These are phyloP conservation scores for Lophiotrema nucula DNA, from an alignment of 495 filamentous ascomycete genomes.

Conservation along the genomic window DNA sequence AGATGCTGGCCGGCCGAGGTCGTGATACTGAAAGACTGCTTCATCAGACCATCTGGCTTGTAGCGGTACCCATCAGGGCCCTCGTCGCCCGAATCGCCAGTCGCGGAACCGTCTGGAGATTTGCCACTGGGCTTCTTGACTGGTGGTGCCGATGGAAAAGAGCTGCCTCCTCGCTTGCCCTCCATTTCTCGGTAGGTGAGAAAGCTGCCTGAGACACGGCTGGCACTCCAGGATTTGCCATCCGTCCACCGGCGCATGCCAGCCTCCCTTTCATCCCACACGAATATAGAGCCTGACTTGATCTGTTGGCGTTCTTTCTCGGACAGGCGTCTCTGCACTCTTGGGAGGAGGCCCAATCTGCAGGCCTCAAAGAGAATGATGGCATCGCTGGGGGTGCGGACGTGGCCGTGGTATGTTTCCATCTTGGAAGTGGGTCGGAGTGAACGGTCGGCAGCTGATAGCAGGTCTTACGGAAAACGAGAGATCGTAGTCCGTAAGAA, in stretches of 20 bases:
- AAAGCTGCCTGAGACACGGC: constrained; percentile 95
- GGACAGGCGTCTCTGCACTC: constrained; percentile 88
- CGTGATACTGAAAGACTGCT: constrained; percentile 99
- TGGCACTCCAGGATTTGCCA: constrained; percentile 98
- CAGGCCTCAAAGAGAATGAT: constrained; percentile 98
- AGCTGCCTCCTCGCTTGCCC: constrained; percentile 76
- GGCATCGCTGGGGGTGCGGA: constrained; percentile 88
- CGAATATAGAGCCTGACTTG: constrained; percentile 92
- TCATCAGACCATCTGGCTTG: constrained; percentile 96
- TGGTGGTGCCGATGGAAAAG: constrained; percentile 44
- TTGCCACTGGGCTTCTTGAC: constrained; percentile 65
- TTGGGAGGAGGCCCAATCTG: constrained; percentile 80
- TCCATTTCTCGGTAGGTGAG: constrained; percentile 98
- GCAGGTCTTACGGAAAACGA: no score
- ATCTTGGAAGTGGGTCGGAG: constrained; percentile 47
- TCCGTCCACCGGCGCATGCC: constrained; percentile 99
- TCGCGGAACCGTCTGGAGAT: constrained; percentile 43
- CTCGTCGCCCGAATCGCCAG: constrained; percentile 52
- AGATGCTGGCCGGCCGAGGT: constrained; percentile 86
- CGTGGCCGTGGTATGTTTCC: constrained; percentile 94
- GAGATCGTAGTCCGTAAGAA: no score
- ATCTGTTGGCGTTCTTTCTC: constrained; percentile 97
- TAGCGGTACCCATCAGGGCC: constrained; percentile 96
- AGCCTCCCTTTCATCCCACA: constrained; percentile 98
- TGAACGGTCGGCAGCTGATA: no score